Base-by-base conservation (phyloP, 2,329 filamentous ascomycete genomes). In the Colletotrichum destructivum region DNA sequence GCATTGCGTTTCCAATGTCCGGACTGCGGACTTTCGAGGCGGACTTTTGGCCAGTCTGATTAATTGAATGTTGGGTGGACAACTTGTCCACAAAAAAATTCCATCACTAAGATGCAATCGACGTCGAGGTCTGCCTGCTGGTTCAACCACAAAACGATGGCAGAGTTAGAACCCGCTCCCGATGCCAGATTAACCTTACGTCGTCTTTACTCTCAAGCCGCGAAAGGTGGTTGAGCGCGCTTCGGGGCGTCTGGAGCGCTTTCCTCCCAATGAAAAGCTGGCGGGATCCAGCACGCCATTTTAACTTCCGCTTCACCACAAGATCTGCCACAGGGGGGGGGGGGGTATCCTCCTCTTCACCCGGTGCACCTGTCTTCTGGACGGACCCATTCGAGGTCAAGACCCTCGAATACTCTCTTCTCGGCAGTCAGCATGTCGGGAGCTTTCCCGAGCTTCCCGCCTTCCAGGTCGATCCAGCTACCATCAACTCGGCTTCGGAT, bases 341-440 rank as follows among this genome's bases (percentile, higher is more conserved):
- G n/a, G n/a, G n/a, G n/a, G n/a, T 35, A 26, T 18, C n/a, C 31
- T 49, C 35, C 9, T 52, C 21, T 44, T 85, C 78, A 92, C 11
- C 89, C 87, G 1, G 92, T 93, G 76, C 91, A 94, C 74, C 93
- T 87, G 79, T 94, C 90, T 71, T 86, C 85, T 0, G 93, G 91
- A 31, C 86, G 84, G 67, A 90, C 86, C 87, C 90, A 95, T 57
- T 87, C 86, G 72, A 98, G 82, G 0, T 89, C 92, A 73, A 98
- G 78, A 0, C 92, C 92, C 73, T 91, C 89, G 85, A 98, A 97
- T 0, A 98, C 92, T 73, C 90, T 88, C 81, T 86, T 91, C 84
- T 98, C 95, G 7, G 95, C 94, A 75, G 92, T 91, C 78, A 90
- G 83, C 84, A 93, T 90, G 57, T 91, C 86, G 75, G 88, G 88